Conservation (phyloP, 495 filamentous ascomycete genomes). For the Clavariopsis aquatica region DNA sequence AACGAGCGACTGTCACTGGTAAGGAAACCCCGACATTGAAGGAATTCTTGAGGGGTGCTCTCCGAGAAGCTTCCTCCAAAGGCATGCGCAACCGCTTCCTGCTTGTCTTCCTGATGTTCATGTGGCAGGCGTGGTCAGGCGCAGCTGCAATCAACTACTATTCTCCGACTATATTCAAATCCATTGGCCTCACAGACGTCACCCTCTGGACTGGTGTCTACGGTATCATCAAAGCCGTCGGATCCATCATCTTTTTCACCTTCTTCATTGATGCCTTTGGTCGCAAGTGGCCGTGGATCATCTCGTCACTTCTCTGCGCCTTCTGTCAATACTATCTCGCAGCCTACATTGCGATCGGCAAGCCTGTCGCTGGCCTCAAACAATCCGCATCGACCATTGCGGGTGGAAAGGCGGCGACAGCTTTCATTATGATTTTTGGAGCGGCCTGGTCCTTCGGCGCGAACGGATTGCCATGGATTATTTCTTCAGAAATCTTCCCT, state of each 20-base stretch:
- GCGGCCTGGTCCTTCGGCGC: slow-evolving; percentile 36
- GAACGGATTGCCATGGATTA: slow-evolving; percentile 40
- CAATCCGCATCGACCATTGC: slow-evolving; percentile 40
- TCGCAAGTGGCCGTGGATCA: slow-evolving; percentile 43
- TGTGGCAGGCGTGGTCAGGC: slow-evolving; percentile 43
- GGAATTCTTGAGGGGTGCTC: slow-evolving; percentile 38
- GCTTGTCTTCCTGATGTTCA: slow-evolving; percentile 47
- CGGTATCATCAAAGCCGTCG: slow-evolving; percentile 41
- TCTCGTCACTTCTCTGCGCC: slow-evolving; percentile 41
- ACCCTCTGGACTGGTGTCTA: slow-evolving; percentile 46
- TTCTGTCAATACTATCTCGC: slow-evolving; percentile 41
- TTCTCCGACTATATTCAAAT: slow-evolving; percentile 43
- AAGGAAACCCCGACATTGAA: slow-evolving; percentile 25
- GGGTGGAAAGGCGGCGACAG: slow-evolving; percentile 42
- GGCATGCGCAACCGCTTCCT: slow-evolving; percentile 47
- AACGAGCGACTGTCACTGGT: slow-evolving; percentile 33
- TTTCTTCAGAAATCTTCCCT: slow-evolving; percentile 39
- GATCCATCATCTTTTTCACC: slow-evolving; percentile 42
- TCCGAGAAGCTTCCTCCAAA: slow-evolving; percentile 37
- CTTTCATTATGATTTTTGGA: slow-evolving; percentile 48
- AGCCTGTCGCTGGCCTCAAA: slow-evolving; percentile 14
- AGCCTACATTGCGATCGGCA: slow-evolving; percentile 41
- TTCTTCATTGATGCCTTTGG: slow-evolving; percentile 42
- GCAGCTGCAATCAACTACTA: slow-evolving; percentile 47
- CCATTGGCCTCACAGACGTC: slow-evolving; percentile 42